These are phyloP conservation scores for Kwoniella mangroviensis DNA, from an alignment of 768 basidiomycete genomes.

Conservation along the genomic window DNA sequence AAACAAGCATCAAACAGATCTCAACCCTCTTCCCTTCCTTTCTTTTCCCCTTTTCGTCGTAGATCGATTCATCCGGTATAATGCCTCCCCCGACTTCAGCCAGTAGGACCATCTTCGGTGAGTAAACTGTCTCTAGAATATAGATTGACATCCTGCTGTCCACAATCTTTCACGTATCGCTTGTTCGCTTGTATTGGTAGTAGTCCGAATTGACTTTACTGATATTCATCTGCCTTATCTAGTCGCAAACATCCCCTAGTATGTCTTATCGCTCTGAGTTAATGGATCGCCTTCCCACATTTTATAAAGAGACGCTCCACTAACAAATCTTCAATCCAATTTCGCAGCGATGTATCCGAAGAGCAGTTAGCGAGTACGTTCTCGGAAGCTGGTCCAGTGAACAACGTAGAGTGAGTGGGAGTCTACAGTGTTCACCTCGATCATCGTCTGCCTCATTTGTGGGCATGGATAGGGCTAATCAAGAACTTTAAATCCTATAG, in stretches of 20 bases:
- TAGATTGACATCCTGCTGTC: neutral
- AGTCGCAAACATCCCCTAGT: slow-evolving; percentile 32
- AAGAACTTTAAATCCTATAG: slow-evolving; percentile 25
- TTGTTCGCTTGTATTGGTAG: neutral
- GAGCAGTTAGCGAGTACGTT: slow-evolving; percentile 57
- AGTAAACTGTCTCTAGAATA: neutral
- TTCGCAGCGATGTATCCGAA: slow-evolving; percentile 56
- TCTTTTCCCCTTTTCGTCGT: neutral
- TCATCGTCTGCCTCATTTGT: neutral
- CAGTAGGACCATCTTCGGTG: slow-evolving; percentile 24
- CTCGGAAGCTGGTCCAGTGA: slow-evolving; percentile 57
- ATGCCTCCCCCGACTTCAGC: slow-evolving; percentile 2
- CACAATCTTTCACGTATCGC: neutral
- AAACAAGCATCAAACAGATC: neutral
- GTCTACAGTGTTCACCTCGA: neutral
- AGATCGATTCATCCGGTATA: neutral
- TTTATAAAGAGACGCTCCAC: neutral
- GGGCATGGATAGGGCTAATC: neutral
- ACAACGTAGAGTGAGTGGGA: slow-evolving; percentile 52
- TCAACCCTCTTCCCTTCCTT: neutral
- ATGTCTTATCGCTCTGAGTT: neutral
- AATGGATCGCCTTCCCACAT: neutral
- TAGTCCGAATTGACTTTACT: neutral
- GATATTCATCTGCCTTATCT: neutral
- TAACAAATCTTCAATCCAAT: neutral